A percentile compares a stretch with the other conserved stretches of the same genome.
Evolutionary conservation across 1,284 basidiomycete species (phyloP).

Genomic region (Tilletia indica): DNA sequence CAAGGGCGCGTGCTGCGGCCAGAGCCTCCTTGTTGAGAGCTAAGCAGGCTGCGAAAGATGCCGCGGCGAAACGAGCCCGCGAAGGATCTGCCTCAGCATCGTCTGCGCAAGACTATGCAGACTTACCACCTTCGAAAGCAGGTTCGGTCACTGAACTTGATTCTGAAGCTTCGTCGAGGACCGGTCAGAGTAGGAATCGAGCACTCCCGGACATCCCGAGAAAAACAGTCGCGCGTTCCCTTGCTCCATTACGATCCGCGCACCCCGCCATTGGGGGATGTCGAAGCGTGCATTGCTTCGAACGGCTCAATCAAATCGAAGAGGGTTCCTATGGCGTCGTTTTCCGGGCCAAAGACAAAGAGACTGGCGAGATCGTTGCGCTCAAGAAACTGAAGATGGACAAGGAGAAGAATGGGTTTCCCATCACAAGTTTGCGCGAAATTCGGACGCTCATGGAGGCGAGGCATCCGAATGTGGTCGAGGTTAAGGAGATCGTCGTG

Average conservation of each 20-base stretch:
- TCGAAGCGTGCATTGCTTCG: slow-evolving; percentile 43
- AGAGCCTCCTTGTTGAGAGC: slow-evolving; percentile 19
- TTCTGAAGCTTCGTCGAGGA: not conserved
- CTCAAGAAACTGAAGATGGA: slow-evolving; percentile 97
- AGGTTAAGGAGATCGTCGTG: slow-evolving; percentile 92
- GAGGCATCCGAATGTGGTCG: slow-evolving; percentile 86
- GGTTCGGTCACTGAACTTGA: not conserved
- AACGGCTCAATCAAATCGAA: slow-evolving; percentile 87
- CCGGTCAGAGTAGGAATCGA: not conserved
- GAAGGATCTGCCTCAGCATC: slow-evolving; percentile 11
- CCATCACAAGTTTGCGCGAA: slow-evolving; percentile 92
- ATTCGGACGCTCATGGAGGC: slow-evolving; percentile 82
- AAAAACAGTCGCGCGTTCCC: not conserved
- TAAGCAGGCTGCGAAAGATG: slow-evolving; percentile 24
- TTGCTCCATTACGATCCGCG: slow-evolving; percentile 19
- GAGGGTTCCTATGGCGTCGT: slow-evolving; percentile 98
- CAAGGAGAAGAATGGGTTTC: slow-evolving; percentile 95
- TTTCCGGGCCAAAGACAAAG: slow-evolving; percentile 83
- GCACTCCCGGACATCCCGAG: not conserved
- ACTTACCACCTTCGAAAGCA: not conserved
- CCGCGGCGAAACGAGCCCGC: not conserved
- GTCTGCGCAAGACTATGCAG: not conserved
- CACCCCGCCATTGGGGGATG: slow-evolving; percentile 42
- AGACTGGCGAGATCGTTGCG: slow-evolving; percentile 84
- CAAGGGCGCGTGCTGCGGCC: slow-evolving; percentile 20